Percentiles rank a stretch among this genome's conserved stretches.
phyloP scores from a whole-genome alignment of 2,329 filamentous ascomycete genomes.

The Aspergillus viridinutans region DNA sequence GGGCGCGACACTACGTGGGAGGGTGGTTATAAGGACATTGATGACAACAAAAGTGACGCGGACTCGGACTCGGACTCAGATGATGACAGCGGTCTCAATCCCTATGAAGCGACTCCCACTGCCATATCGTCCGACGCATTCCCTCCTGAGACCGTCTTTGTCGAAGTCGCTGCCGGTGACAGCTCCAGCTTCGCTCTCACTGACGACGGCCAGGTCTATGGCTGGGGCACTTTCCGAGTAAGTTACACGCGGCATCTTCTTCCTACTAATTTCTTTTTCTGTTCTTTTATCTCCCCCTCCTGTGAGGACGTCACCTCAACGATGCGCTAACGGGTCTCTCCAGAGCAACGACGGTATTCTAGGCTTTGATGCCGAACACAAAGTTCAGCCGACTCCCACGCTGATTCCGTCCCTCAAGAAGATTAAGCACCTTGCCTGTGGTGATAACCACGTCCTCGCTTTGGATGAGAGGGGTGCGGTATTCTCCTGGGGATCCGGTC shows the following conservation, averaged over 20 bases:
- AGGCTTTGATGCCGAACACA: constrained; percentile 49
- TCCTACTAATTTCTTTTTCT: not conserved
- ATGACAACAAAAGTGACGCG: constrained; percentile 33
- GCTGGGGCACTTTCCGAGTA: constrained; percentile 60
- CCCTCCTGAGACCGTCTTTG: constrained; percentile 52
- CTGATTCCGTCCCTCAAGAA: constrained; percentile 52
- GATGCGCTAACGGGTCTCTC: constrained; percentile 5
- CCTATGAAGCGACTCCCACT: constrained; percentile 52
- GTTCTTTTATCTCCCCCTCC: not conserved
- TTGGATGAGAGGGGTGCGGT: constrained; percentile 57
- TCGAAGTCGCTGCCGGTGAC: constrained; percentile 56
- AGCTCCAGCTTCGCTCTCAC: constrained; percentile 58
- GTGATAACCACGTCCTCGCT: constrained; percentile 55
- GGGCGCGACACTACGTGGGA: constrained; percentile 69
- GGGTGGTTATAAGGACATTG: constrained; percentile 55
- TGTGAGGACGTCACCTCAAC: not conserved
- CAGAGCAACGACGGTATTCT: constrained; percentile 62
- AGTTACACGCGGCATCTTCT: constrained; percentile 18
- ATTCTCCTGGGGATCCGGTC: constrained; percentile 62
- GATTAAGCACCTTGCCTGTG: constrained; percentile 51
- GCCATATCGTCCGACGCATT: constrained; percentile 47
- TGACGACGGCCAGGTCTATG: constrained; percentile 57
- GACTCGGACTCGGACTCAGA: constrained; percentile 45
- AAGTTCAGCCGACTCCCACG: constrained; percentile 44
- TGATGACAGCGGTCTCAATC: constrained; percentile 55